Base-by-base conservation (phyloP, 495 filamentous ascomycete species). In the Apodospora peruviana region DNA sequence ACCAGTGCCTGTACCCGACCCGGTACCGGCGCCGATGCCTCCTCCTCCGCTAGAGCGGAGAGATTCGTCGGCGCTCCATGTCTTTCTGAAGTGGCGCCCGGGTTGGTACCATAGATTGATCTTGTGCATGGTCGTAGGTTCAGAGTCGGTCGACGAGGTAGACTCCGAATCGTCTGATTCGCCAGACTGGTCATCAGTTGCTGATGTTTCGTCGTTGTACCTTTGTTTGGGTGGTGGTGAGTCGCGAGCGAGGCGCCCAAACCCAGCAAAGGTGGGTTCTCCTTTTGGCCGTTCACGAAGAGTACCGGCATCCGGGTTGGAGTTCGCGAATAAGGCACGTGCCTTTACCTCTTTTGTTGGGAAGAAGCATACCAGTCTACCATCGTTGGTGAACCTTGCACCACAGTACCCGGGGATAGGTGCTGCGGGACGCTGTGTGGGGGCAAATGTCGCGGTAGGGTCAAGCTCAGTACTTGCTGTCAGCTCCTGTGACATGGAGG, bases 361-460 rank as follows among this genome's bases (percentile, higher is more conserved):
- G 57, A 95, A 94, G 56, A 91, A 94, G 69, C 90, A 94, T 18
- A 91, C 80, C 7, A 96, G 74, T 39, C 79, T 80, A 19, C 91
- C 91, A 56, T 88, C 80, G 40, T 81, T 78, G 14, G 87, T 82
- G 73, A 90, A 96, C 12, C 81, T 70, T 11, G 85, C 86, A 39
- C 89, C 87, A 60, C 87, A 94, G 18, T 67, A 76, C 55, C 82
- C 81, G 4, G 86, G 87, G 43, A 86, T 68, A 7, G 90, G 84
- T 58, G 87, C 85, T 21, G 83, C 83, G 50, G 87, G 85, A 17
- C 84, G 80, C 60, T 84, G 86, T 8, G 80, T 72, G 8, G 81
- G 63, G 10, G 66, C 69, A n/a, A 80, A 61, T 23, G 74, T 71
- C n/a, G 66, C 65, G 8, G 48, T 56, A 19, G 62, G 60, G 43